Base-by-base conservation (phyloP, 345 rosid genomes). In the Salix udensis region DNA sequence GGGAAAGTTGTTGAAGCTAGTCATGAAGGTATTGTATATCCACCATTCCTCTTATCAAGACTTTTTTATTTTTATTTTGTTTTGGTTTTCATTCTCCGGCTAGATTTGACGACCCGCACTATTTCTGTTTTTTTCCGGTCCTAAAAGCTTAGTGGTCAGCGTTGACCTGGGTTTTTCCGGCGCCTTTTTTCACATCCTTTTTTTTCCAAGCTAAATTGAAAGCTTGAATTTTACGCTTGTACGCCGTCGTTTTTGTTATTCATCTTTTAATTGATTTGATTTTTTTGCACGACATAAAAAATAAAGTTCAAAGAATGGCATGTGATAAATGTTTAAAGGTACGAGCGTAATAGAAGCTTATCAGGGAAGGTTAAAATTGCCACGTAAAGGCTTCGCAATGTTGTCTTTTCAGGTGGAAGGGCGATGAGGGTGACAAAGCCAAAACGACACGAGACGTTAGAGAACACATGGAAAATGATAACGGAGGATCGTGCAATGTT, bases 381-480 rank as follows among this genome's bases (percentile, higher is more conserved):
- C n/a, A 64, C 50, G 12, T 30, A 31, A 31, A 9, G 12, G 15
- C 15, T 70, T 21, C 8, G 40, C 16, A 0, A 69, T 55, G 2
- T 50, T 74, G 68, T 9, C 7, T 36, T 46, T 64, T 13, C 77
- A 82, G 81, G 86, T 10, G 83, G 86, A 2, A 82, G 82, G 79
- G 87, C 88, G 68, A 79, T 91, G 81, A 77, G 82, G 78, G 91
- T 89, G 65, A 76, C 85, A 46, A 88, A 75, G 78, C 88, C 87
- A 5, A 88, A 76, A 67, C 82, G 87, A 62, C 82, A 88, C 6
- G 96, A 93, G 74, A 90, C 97, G 68, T 60, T 93, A 36, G 97
- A 93, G 88, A 89, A 80, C 80, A 91, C 97, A 64, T 90, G 97
- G 97, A 91, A 87, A 84, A 73, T 74, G 88, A 93, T 93, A 76